Evolutionary conservation across 345 rosid species (phyloP).

Genomic region (Physaria fendleri): DNA sequence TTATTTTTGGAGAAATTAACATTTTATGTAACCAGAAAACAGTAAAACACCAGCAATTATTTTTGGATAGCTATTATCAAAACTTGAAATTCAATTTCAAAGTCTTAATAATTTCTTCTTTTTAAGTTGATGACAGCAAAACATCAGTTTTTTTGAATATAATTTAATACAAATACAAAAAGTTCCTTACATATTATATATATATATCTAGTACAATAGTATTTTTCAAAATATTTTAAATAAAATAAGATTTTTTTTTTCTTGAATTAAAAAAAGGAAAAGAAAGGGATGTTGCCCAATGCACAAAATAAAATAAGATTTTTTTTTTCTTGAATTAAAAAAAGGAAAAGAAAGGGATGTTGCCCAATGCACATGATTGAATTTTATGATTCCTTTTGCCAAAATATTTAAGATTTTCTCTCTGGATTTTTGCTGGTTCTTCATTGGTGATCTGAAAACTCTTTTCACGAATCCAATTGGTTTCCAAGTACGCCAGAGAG

Average conservation of each 20-base stretch:
- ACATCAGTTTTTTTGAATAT: no score
- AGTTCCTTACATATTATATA: no score
- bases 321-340: neutral
- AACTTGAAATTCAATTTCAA: no score
- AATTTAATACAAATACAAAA: no score
- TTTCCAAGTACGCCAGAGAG: constrained; percentile 15
- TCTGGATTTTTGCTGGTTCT: constrained; percentile 17
- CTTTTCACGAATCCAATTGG: constrained; percentile 6
- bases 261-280: neutral
- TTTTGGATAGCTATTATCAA: no score
- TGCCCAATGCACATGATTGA: constrained; percentile 25
- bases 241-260: neutral
- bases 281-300: neutral
- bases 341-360: constrained; percentile 1
- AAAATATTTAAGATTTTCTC: constrained; percentile 11
- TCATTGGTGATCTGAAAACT: constrained; percentile 32
- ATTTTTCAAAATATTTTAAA: neutral
- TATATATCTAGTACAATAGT: no score
- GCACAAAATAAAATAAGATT: neutral
- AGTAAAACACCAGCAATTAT: no score
- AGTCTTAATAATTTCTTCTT: no score
- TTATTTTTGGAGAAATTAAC: no score
- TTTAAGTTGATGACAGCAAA: neutral
- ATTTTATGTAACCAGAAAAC: no score
- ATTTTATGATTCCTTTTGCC: constrained; percentile 14